Evolutionary conservation across 106 monocot genomes (phyloP).

Genomic region (Narthecium ossifragum): DNA sequence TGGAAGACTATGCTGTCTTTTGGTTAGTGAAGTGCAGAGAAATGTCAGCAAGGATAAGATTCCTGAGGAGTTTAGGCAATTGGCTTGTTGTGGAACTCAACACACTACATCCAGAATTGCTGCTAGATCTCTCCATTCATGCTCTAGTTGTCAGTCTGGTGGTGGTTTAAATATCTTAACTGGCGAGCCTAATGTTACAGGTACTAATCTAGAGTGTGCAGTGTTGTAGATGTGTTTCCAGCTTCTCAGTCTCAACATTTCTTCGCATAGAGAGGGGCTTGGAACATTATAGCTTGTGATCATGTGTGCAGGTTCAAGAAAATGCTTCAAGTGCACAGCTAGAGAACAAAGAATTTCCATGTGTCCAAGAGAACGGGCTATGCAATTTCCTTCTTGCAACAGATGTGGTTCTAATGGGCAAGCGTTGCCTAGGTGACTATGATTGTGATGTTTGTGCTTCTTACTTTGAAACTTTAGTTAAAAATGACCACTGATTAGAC

Average conservation of each 20-base stretch:
- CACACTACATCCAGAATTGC: slow-evolving; percentile 19
- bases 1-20: slow-evolving; percentile 29
- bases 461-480: background rate
- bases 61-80: slow-evolving; percentile 8
- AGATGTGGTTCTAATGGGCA: slow-evolving; percentile 24
- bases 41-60: slow-evolving; percentile 18
- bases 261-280: too few species aligned
- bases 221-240: too few species aligned
- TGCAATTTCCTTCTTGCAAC: slow-evolving; percentile 17
- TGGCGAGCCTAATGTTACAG: slow-evolving; percentile 11
- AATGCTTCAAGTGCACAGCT: slow-evolving; percentile 21
- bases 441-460: background rate
- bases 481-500: too few species aligned
- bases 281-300: too few species aligned
- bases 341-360: slow-evolving; percentile 16
- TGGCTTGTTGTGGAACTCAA: slow-evolving; percentile 11
- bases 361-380: slow-evolving; percentile 17
- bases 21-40: slow-evolving; percentile 17
- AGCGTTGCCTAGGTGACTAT: slow-evolving; percentile 41
- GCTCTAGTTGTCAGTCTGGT: slow-evolving; percentile 17
- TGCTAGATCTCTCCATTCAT: slow-evolving; percentile 20
- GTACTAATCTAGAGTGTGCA: too few species aligned
- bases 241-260: too few species aligned
- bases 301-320: slow-evolving; percentile 34
- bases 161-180: slow-evolving; percentile 7